phyloP scores from a whole-genome alignment of 352 stramenopile species.

The Blastocystis sp. region DNA sequence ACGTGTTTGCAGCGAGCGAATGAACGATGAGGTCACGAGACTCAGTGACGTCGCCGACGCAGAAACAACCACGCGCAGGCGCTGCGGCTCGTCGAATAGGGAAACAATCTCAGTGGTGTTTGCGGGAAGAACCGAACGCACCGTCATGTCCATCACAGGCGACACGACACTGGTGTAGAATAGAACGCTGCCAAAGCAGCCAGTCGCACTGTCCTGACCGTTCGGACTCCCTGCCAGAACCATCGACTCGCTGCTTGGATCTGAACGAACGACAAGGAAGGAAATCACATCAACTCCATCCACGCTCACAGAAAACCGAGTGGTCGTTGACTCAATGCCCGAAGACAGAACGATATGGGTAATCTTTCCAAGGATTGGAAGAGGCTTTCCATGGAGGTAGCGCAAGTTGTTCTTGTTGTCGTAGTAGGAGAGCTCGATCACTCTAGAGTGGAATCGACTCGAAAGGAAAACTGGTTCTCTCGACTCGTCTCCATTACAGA shows the following conservation, averaged over 20 bases:
- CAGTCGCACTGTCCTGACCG: neutral
- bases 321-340: neutral
- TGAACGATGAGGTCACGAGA: neutral
- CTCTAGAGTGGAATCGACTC: neutral
- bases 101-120: neutral
- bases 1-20: neutral
- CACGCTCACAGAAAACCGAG: neutral
- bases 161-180: neutral
- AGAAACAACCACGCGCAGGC: neutral
- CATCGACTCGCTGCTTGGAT: neutral
- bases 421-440: neutral
- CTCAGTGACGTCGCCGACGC: neutral
- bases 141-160: neutral
- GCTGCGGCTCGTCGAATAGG: neutral
- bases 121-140: neutral
- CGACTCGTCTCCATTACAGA: neutral
- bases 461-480: neutral
- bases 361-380: neutral
- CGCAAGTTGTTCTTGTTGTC: neutral
- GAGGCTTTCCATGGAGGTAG: neutral
- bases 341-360: neutral
- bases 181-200: neutral
- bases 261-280: neutral
- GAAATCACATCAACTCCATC: neutral
- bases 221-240: neutral